A percentile compares a stretch with the other conserved stretches of the same genome.
phyloP scores from a whole-genome alignment of 78 protist genomes.

The Bodo saltans region DNA sequence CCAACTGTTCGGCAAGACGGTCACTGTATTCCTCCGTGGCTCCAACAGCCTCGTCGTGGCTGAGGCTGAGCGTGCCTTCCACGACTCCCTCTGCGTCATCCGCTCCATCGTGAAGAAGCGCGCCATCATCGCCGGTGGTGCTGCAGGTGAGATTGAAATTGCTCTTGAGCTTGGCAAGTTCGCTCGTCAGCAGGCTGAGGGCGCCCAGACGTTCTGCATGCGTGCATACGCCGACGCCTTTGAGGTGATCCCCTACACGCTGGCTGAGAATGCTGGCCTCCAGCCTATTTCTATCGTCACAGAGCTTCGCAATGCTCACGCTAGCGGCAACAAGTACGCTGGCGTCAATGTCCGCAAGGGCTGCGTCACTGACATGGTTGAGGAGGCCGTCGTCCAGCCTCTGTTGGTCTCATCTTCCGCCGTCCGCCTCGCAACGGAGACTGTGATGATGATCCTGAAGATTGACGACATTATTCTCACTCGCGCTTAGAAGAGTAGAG shows the following conservation, averaged over 20 bases:
- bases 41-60: constrained; percentile 89
- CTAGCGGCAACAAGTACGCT: constrained; percentile 73
- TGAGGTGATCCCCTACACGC: constrained; percentile 95
- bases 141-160: constrained; percentile 93
- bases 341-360: constrained; percentile 93
- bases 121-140: constrained; percentile 96
- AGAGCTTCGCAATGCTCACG: constrained; percentile 86
- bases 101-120: constrained; percentile 93
- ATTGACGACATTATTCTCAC: constrained; percentile 30
- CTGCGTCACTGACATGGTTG: constrained; percentile 70
- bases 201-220: constrained; percentile 73
- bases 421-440: constrained; percentile 94
- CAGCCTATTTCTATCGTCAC: constrained; percentile 92
- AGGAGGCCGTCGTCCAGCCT: constrained; percentile 96
- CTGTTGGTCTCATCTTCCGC: constrained; percentile 89
- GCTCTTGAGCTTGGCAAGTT: constrained; percentile 61
- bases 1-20: constrained; percentile 86
- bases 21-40: constrained; percentile 84
- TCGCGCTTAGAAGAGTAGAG: background rate
- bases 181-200: constrained; percentile 73
- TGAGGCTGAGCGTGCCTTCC: constrained; percentile 96
- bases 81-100: constrained; percentile 99
- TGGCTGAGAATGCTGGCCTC: constrained; percentile 99
- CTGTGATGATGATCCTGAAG: constrained; percentile 91
- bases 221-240: constrained; percentile 94